Evolutionary conservation across 441 rosid species (phyloP).

Genomic region (Gossypium schwendimanii): DNA sequence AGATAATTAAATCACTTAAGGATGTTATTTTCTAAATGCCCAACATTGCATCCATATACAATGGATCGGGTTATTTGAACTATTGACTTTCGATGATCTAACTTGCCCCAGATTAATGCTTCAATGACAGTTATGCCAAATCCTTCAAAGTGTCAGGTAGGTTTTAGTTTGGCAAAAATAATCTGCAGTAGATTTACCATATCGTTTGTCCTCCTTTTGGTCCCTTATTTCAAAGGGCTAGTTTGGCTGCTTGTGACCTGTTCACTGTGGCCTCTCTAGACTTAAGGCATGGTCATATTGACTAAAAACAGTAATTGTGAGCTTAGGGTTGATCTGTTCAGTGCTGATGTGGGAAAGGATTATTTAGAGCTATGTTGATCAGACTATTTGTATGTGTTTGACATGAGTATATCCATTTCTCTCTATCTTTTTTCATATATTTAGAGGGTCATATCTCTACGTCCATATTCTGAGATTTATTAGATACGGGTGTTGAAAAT

Average conservation of each 20-base stretch:
- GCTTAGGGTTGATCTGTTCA: not conserved
- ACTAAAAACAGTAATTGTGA: not conserved
- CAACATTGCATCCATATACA: not conserved
- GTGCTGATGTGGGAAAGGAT: not conserved
- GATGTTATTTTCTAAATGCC: not conserved
- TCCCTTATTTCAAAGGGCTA: not conserved
- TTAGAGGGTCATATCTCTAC: no score
- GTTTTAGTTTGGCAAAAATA: not conserved
- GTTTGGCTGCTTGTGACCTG: not conserved
- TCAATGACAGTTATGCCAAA: not conserved
- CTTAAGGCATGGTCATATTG: not conserved
- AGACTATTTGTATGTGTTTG: no score
- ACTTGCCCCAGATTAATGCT: not conserved
- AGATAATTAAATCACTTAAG: not conserved
- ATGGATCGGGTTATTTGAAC: not conserved
- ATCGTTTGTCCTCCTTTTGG: not conserved
- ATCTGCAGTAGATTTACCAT: not conserved
- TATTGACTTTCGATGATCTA: not conserved
- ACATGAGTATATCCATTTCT: no score
- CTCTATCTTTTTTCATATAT: no score
- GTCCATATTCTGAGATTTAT: no score
- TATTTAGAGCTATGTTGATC: not conserved
- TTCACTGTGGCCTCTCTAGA: not conserved
- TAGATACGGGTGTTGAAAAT: no score
- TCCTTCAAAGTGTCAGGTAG: not conserved